Evolutionary conservation across 1,139 yeast genomes (phyloP).

Genomic region (Blastobotrys arbuscula): DNA sequence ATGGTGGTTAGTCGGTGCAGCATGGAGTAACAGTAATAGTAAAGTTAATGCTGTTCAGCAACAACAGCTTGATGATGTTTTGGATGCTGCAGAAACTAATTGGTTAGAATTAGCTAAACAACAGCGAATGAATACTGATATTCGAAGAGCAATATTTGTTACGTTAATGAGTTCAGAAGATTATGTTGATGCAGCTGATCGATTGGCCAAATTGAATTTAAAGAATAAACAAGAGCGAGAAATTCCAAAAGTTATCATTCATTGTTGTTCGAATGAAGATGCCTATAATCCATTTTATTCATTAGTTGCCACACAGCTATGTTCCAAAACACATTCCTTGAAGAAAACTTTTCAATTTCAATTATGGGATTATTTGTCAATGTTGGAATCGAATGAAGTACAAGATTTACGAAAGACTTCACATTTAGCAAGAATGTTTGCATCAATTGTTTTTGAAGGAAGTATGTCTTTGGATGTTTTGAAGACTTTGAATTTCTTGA

Average conservation of each 20-base stretch:
- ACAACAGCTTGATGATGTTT: constrained; percentile 45
- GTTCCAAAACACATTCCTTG: constrained; percentile 60
- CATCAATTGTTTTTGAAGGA: constrained; percentile 66
- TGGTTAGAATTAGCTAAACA: constrained; percentile 82
- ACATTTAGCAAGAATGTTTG: constrained; percentile 76
- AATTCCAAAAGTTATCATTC: constrained; percentile 76
- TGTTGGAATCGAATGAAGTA: constrained; percentile 49
- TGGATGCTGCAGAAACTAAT: constrained; percentile 71
- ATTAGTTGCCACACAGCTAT: constrained; percentile 66
- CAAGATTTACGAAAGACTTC: constrained; percentile 51
- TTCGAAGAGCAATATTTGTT: constrained; percentile 87
- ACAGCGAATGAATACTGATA: constrained; percentile 93
- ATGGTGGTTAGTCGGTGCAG: constrained; percentile 99
- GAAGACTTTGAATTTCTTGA: constrained; percentile 67
- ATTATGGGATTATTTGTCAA: constrained; percentile 83
- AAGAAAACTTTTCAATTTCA: constrained; percentile 83
- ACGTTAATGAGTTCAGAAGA: constrained; percentile 95
- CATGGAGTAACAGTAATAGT: constrained; percentile 50
- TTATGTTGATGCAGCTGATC: constrained; percentile 78
- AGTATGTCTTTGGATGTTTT: constrained; percentile 66
- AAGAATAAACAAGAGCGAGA: constrained; percentile 84
- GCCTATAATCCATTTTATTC: constrained; percentile 90
- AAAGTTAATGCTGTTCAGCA: constrained; percentile 24
- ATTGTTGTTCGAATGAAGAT: constrained; percentile 80
- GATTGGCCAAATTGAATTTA: constrained; percentile 71